phyloP scores from a whole-genome alignment of 768 basidiomycete genomes.

The Kwoniella sp. region DNA sequence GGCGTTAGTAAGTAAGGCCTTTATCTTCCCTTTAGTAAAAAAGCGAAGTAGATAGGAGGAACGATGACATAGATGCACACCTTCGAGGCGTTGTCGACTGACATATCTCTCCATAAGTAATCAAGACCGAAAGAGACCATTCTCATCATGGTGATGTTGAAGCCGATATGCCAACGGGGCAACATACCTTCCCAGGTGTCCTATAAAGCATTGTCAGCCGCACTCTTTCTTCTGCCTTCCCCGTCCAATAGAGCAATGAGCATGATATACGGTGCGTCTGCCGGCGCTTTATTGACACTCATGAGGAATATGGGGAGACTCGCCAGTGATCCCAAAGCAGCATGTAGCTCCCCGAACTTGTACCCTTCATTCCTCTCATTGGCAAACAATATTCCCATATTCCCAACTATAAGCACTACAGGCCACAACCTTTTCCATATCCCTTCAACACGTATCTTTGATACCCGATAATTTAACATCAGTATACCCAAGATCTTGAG shows the following conservation, averaged over 20 bases:
- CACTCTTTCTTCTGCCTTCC: too few relatives aligned
- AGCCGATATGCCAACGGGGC: slow-evolving; percentile 88
- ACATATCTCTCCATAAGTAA: slow-evolving; percentile 69
- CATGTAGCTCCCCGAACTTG: slow-evolving; percentile 63
- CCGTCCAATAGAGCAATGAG: too few relatives aligned
- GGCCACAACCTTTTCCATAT: slow-evolving; percentile 34
- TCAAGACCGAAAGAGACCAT: slow-evolving; percentile 93
- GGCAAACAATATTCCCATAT: slow-evolving; percentile 69
- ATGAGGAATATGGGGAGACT: slow-evolving; percentile 36
- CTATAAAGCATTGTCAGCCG: slow-evolving; percentile 52
- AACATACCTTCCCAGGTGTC: slow-evolving; percentile 65
- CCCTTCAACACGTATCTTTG: slow-evolving; percentile 55
- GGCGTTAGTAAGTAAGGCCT: too few relatives aligned
- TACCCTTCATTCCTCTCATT: slow-evolving; percentile 80
- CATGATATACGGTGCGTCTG: too few relatives aligned
- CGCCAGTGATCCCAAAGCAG: slow-evolving; percentile 67
- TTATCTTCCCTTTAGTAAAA: too few relatives aligned
- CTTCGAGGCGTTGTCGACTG: not conserved
- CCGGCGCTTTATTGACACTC: too few relatives aligned
- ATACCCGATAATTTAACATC: slow-evolving; percentile 68
- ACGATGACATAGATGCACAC: not conserved
- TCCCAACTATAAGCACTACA: slow-evolving; percentile 71
- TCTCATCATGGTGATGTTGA: slow-evolving; percentile 95
- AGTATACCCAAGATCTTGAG: slow-evolving; percentile 78
- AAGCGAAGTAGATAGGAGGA: too few relatives aligned